These are phyloP conservation scores for Bipolaris victoriae DNA, from an alignment of 2,329 filamentous ascomycete species.

Conservation along the genomic window DNA sequence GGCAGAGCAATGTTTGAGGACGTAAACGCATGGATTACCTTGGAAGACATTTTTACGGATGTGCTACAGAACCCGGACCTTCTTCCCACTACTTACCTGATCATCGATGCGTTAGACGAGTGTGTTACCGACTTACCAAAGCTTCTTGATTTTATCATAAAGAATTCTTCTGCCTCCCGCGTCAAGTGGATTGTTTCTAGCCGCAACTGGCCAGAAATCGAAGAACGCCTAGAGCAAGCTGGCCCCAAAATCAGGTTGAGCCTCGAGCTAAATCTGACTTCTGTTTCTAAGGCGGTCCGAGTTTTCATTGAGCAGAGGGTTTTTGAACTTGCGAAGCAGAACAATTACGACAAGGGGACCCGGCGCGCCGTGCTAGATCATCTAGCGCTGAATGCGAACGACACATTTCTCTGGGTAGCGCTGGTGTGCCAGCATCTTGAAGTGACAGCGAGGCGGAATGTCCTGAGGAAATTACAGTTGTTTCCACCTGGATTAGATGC, in stretches of 20 bases:
- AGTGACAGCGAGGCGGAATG: slow-evolving; percentile 20
- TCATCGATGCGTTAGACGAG: no score
- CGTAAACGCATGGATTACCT: slow-evolving; percentile 31
- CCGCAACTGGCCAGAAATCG: neutral
- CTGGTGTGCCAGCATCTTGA: slow-evolving; percentile 47
- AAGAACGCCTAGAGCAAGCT: neutral
- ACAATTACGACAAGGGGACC: slow-evolving; percentile 44
- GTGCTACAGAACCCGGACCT: slow-evolving; percentile 49
- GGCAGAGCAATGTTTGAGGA: slow-evolving; percentile 32
- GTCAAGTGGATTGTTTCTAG: neutral
- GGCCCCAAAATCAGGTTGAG: neutral
- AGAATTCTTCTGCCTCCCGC: neutral
- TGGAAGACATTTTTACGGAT: slow-evolving; percentile 44
- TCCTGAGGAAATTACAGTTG: slow-evolving; percentile 17
- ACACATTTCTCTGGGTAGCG: neutral
- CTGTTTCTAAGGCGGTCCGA: slow-evolving; percentile 44
- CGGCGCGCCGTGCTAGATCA: slow-evolving; percentile 30
- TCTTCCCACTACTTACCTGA: no score
- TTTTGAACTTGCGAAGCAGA: slow-evolving; percentile 3
- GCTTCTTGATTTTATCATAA: no score
- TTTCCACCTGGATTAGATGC: no score
- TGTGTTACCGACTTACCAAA: no score
- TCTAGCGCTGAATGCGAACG: slow-evolving; percentile 37
- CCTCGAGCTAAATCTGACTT: slow-evolving; percentile 12
- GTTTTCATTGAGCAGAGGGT: slow-evolving; percentile 50